These are phyloP conservation scores for Quercus lobata DNA, from an alignment of 331 rosid genomes.

Conservation along the genomic window DNA sequence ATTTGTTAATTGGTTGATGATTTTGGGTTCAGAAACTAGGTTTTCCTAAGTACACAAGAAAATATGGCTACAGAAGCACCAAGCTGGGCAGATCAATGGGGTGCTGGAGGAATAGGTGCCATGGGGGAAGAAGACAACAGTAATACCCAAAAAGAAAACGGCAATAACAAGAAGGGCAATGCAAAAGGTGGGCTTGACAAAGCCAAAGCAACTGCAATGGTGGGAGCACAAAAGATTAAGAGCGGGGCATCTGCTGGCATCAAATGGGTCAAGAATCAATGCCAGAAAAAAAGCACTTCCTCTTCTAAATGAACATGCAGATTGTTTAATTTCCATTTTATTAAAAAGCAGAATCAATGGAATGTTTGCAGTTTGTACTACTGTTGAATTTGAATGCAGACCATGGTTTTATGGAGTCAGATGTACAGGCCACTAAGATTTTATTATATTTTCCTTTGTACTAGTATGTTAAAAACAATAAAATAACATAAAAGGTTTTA, in stretches of 20 bases:
- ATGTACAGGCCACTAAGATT: background rate
- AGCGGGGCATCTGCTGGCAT: constrained; percentile 59
- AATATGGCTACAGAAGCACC: constrained; percentile 80
- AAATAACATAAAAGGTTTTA: too few species aligned
- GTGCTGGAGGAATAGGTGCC: constrained; percentile 91
- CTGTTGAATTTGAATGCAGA: background rate
- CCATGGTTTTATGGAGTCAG: background rate
- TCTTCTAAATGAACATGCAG: constrained; percentile 16
- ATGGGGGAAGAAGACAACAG: constrained; percentile 56
- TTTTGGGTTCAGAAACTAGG: background rate
- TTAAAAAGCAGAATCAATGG: background rate
- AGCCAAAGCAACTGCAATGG: constrained; percentile 49
- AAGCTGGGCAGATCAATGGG: constrained; percentile 99
- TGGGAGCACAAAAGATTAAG: constrained; percentile 53
- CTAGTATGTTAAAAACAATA: background rate
- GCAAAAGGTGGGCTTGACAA: constrained; percentile 48
- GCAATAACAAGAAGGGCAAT: constrained; percentile 44
- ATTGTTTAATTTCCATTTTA: background rate
- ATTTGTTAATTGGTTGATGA: background rate
- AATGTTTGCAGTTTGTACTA: background rate
- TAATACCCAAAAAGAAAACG: constrained; percentile 31
- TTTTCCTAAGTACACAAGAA: background rate
- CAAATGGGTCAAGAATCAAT: constrained; percentile 77
- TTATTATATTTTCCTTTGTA: background rate
- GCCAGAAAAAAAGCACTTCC: constrained; percentile 45